These are phyloP conservation scores for Ophiosphaerella korrae DNA, from an alignment of 2,329 filamentous ascomycete genomes.

Conservation along the genomic window DNA sequence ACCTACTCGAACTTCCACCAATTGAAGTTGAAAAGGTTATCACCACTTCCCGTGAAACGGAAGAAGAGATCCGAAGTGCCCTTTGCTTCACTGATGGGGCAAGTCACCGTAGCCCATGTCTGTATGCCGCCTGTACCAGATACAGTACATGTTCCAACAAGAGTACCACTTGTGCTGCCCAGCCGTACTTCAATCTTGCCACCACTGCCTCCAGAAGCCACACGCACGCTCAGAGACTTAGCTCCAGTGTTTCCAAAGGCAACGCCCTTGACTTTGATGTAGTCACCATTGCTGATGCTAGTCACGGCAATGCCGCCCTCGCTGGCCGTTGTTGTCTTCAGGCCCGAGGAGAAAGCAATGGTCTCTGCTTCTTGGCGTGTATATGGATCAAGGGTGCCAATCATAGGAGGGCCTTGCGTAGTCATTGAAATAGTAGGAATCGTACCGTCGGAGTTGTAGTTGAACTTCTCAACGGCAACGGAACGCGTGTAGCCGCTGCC, in stretches of 20 bases:
- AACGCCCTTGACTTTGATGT: slow-evolving; percentile 22
- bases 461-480: slow-evolving; percentile 17
- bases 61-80: slow-evolving; percentile 20
- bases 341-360: slow-evolving; percentile 13
- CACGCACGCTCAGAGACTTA: slow-evolving; percentile 17
- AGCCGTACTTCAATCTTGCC: slow-evolving; percentile 20
- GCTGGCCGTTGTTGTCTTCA: slow-evolving; percentile 17
- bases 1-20: slow-evolving; percentile 15
- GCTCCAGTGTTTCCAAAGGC: slow-evolving; percentile 15
- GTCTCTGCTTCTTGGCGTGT: slow-evolving; percentile 18
- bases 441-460: slow-evolving; percentile 20
- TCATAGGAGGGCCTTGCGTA: slow-evolving; percentile 14
- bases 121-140: slow-evolving; percentile 14
- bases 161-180: slow-evolving; percentile 16
- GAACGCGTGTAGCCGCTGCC: slow-evolving; percentile 22
- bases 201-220: slow-evolving; percentile 11
- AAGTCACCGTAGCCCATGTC: slow-evolving; percentile 16
- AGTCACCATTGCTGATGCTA: slow-evolving; percentile 18
- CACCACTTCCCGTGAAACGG: slow-evolving; percentile 16
- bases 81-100: slow-evolving; percentile 17
- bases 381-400: slow-evolving; percentile 20
- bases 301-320: slow-evolving; percentile 20
- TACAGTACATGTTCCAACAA: slow-evolving; percentile 17
- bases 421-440: slow-evolving; percentile 22
- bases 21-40: slow-evolving; percentile 19